Evolutionary conservation across 441 rosid species (phyloP).

Genomic region (Jatropha multifida): DNA sequence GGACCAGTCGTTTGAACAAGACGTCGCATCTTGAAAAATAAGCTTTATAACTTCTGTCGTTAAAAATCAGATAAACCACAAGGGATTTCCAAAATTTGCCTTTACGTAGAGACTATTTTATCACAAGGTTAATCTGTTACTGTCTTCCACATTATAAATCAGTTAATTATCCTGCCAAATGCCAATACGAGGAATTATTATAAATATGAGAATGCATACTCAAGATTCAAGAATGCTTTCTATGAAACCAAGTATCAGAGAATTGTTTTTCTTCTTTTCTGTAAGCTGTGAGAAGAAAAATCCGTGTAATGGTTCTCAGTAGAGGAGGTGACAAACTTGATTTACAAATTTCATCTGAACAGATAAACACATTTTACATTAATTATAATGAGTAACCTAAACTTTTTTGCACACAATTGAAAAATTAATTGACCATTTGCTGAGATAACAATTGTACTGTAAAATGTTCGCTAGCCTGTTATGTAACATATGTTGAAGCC

Average conservation of each 20-base stretch:
- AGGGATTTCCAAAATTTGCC: no score
- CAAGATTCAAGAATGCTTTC: background rate
- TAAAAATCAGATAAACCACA: no score
- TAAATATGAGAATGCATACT: background rate
- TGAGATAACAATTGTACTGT: background rate
- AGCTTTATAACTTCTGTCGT: no score
- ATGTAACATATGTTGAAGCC: slow-evolving; percentile 18
- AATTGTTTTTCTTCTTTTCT: slow-evolving; percentile 4
- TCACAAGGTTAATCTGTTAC: background rate
- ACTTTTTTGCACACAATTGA: slow-evolving; percentile 8
- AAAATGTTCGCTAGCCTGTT: slow-evolving; percentile 9
- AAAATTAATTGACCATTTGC: slow-evolving; percentile 14
- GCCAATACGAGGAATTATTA: background rate
- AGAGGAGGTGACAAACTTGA: background rate
- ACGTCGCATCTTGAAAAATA: no score
- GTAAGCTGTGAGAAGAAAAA: background rate
- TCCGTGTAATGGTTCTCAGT: background rate
- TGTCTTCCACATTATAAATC: background rate
- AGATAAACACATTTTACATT: background rate
- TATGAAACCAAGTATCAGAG: background rate
- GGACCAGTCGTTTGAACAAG: no score
- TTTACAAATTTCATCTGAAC: slow-evolving; percentile 12
- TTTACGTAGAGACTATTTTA: no score
- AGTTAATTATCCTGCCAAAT: background rate
- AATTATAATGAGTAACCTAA: slow-evolving; percentile 9